Percentiles rank a stretch among this genome's conserved stretches.
These are phyloP conservation scores for Acacia pycnantha DNA, from an alignment of 331 rosid genomes.

Conservation along the genomic window DNA sequence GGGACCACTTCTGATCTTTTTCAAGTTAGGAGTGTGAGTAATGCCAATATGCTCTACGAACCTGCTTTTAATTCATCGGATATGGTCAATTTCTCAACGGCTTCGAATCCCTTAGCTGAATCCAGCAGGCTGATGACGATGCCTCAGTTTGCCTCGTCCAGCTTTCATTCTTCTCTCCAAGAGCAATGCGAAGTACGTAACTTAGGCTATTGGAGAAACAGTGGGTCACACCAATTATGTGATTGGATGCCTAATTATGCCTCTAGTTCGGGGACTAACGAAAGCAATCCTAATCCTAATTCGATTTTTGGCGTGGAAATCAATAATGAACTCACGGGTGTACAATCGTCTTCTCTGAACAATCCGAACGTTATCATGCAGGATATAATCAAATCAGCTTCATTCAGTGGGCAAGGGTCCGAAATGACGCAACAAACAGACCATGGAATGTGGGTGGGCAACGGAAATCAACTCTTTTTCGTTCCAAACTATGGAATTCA, in stretches of 20 bases:
- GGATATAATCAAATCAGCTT: constrained; percentile 46
- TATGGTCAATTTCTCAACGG: constrained; percentile 36
- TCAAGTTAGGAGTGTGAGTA: constrained; percentile 47
- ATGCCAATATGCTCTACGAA: constrained; percentile 39
- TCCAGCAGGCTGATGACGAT: constrained; percentile 5
- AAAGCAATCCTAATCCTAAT: constrained; percentile 30
- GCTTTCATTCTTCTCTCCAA: constrained; percentile 14
- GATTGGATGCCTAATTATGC: constrained; percentile 50
- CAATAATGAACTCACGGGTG: constrained; percentile 22
- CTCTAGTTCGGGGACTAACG: constrained; percentile 25
- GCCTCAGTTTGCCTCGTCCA: not conserved
- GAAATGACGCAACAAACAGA: constrained; percentile 34
- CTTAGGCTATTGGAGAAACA: constrained; percentile 40
- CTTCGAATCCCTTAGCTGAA: constrained; percentile 23
- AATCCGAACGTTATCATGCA: constrained; percentile 38
- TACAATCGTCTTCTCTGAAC: not conserved
- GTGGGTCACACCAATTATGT: constrained; percentile 30
- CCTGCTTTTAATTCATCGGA: constrained; percentile 40
- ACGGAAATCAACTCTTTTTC: constrained; percentile 41
- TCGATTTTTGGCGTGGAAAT: constrained; percentile 22
- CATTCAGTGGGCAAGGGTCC: constrained; percentile 27
- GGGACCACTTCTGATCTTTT: constrained; percentile 34
- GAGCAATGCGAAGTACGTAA: constrained; percentile 19
- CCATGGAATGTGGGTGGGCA: constrained; percentile 32
- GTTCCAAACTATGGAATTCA: constrained; percentile 43